These are phyloP conservation scores for Botrytis fragariae DNA, from an alignment of 2,329 filamentous ascomycete species.

Conservation along the genomic window DNA sequence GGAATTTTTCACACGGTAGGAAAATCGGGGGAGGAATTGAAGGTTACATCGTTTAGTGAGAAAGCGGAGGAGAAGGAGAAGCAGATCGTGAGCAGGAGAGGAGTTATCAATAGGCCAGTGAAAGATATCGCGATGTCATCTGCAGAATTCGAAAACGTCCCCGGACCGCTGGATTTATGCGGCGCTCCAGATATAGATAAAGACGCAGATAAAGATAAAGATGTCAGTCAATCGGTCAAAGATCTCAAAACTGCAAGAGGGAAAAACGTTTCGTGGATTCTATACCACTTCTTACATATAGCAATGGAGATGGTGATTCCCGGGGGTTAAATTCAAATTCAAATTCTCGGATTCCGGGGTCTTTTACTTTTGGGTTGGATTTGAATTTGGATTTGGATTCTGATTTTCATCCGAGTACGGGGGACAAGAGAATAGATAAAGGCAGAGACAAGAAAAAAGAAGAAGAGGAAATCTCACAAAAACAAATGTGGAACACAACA, in stretches of 20 bases:
- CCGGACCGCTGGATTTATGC: background rate
- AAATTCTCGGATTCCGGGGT: background rate
- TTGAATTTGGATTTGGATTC: too few species aligned
- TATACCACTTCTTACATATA: background rate
- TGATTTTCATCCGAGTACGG: too few species aligned
- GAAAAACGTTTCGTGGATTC: background rate
- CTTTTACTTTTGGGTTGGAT: background rate
- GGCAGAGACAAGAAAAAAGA: background rate
- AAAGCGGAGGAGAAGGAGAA: background rate
- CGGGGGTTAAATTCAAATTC: background rate
- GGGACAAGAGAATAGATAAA: too few species aligned
- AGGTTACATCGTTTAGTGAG: background rate
- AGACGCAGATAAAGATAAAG: background rate
- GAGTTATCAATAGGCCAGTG: background rate
- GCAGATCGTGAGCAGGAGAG: background rate
- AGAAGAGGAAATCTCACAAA: background rate
- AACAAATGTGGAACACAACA: background rate
- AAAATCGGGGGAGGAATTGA: background rate
- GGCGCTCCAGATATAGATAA: background rate
- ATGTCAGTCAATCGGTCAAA: fast-evolving
- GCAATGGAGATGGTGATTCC: background rate
- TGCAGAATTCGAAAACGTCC: background rate
- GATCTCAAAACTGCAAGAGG: background rate
- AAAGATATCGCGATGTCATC: too few species aligned
- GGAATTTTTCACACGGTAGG: background rate